Percentiles rank a stretch among this genome's conserved stretches.
Evolutionary conservation across 805 yeast genomes (phyloP).

Genomic region (Starmerella lactis-condensi): DNA sequence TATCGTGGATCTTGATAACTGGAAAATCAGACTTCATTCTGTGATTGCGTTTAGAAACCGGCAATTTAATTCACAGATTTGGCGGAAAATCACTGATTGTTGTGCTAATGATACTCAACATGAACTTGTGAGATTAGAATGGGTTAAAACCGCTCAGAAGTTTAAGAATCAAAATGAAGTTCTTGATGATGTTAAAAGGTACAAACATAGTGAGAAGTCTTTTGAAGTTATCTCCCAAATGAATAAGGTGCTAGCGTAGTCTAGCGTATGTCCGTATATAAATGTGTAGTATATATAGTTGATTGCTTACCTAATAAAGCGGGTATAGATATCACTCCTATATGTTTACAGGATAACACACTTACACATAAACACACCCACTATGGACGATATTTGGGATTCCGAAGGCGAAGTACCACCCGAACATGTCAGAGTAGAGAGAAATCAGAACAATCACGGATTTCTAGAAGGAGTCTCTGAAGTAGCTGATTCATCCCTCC

Average conservation of each 20-base stretch:
- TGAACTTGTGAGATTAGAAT: conserved; percentile 43
- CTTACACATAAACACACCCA: no score
- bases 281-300: no score
- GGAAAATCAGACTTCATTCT: conserved; percentile 40
- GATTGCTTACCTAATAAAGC: no score
- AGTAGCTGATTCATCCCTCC: conserved; percentile 52
- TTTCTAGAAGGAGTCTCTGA: conserved; percentile 60
- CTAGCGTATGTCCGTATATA: no score
- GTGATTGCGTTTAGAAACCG: conserved; percentile 25
- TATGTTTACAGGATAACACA: no score
- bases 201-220: conserved; percentile 2
- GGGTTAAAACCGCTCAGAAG: conserved; percentile 25
- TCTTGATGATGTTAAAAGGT: not conserved
- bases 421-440: conserved; percentile 17
- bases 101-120: conserved; percentile 12
- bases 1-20: conserved; percentile 26
- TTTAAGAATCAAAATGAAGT: conserved; percentile 5
- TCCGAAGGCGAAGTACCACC: conserved; percentile 14
- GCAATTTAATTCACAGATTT: conserved; percentile 6
- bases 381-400: conserved; percentile 16
- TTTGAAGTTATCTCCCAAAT: conserved; percentile 1
- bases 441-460: conserved; percentile 62
- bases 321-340: no score
- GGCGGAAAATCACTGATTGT: conserved; percentile 7
- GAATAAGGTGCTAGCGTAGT: not conserved